Conservation (phyloP, 2,329 filamentous ascomycete species). For the Colletotrichum graminicola region DNA sequence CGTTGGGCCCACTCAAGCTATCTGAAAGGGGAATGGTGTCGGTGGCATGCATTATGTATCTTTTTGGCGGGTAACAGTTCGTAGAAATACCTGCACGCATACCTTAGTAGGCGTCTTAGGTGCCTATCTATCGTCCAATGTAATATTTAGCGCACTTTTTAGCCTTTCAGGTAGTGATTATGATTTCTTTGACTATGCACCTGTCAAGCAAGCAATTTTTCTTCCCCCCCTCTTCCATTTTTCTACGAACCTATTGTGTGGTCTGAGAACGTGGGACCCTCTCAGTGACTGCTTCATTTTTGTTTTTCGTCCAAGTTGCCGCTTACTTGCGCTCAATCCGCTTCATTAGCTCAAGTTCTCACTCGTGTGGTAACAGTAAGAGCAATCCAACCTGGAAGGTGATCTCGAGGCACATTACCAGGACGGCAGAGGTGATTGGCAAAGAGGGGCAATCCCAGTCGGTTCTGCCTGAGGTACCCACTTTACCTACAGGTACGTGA, state of each 20-base stretch:
- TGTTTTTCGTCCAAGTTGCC: neutral
- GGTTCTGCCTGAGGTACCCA: neutral
- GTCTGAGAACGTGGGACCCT: conserved; percentile 30
- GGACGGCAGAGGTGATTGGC: neutral
- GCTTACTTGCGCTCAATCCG: neutral
- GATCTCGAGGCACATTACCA: neutral
- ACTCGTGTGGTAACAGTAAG: neutral
- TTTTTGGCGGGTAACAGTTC: too few species aligned
- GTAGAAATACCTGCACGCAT: neutral
- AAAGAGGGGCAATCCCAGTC: neutral
- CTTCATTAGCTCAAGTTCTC: neutral
- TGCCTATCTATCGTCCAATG: conserved; percentile 1
- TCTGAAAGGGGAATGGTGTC: conserved; percentile 3
- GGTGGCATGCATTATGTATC: neutral
- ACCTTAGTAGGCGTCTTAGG: too few species aligned
- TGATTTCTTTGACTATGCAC: neutral
- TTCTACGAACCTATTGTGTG: neutral
- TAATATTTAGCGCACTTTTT: neutral
- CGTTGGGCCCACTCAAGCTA: neutral
- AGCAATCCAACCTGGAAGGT: neutral
- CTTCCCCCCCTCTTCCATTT: neutral
- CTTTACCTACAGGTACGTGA: neutral
- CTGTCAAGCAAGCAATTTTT: neutral
- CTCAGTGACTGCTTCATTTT: conserved; percentile 25
- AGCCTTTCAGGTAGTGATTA: conserved; percentile 22